Base-by-base conservation (phyloP, 2,329 filamentous ascomycete genomes). In the Cladosporium sp. region DNA sequence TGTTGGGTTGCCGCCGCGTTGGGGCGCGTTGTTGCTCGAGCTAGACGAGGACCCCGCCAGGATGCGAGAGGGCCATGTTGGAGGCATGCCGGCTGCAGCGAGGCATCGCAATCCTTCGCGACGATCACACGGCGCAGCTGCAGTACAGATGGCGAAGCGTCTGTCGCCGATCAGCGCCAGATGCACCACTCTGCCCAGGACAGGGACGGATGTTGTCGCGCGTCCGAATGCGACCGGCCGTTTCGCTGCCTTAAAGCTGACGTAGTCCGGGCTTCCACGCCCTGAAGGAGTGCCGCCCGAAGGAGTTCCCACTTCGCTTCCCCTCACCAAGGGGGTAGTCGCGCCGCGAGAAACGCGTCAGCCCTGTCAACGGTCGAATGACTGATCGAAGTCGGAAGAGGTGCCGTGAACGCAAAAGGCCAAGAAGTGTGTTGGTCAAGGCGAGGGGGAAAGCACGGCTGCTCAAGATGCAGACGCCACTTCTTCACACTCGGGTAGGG, bases 1-100 rank as follows among this genome's bases (percentile, higher is more conserved):
- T 19, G 31, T 49, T 9, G 46, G 14, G 40, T 42, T 42, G 40
- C 38, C 42, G 49, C 41, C 32, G 32, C 33, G 41, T 35, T 37
- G 49, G 5, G 46, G 31, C 31, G 34, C 34, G 34, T 28, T 34
- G 54, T 50, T 38, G 43, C 42, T 54, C 16, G 54, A 49, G 37
- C 43, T 50, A 38, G 46, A 50, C 40, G 52, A 33, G 46, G 53
- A 54, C 34, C 54, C 56, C 37, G 63, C 58, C 18, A 65, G 63
- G 53, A 67, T 58, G 52, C 64, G 63, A 40, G 58, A 59, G 35
- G 64, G 61, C 65, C 65, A 68, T 37, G 62, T 61, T 54, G 65
- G 58, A 57, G 65, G 62, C 65, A 66, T 67, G 51, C 45, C 56
- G 37, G 46, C 37, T 49, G 46, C 40, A 49, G 46, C 46, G 46